Base-by-base conservation (phyloP, 805 yeast species). In the Kodamaea kaohsiungensis region DNA sequence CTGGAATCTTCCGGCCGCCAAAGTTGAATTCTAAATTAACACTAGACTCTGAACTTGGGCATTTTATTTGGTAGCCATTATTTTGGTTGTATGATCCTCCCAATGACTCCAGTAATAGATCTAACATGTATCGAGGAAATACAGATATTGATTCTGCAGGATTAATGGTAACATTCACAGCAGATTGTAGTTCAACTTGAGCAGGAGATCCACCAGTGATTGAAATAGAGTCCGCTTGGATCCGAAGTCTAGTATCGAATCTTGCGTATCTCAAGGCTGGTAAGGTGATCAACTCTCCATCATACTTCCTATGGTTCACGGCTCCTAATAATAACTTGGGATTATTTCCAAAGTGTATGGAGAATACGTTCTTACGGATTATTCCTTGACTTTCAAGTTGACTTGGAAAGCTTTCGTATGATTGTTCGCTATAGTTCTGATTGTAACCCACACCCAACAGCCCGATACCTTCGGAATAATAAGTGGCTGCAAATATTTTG, bases 241-340 rank as follows among this genome's bases (percentile, higher is more conserved):
- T 8, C 12, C 17, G 4, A 2, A 38, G 3, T 7, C 10, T 19
- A 15, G 3, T 8, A 18, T 7, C 15, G 7, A 17, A 13, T 8
- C 27, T 59, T 19, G 67, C 59, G n/a, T 15, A 5, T 10, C 83
- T 83, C 53, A 82, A 72, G 42, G 38, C 30, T n/a, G 30, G 45
- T 17, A 49, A 18, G 2, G 72, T 61, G 17, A 57, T 59, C 56
- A 78, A 62, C 1, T 59, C 62, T 16, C 90, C 91, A 0, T 68
- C 51, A 65, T 81, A 86, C 67, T 86, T 87, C 42, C 81, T 76
- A 55, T 79, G 80, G 62, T 88, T 92, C 22, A 85, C 78, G 27
- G 86, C 95, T 49, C 95, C 93, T 9, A 30, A 10, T 72, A 88
- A 88, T 47, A 88, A 65, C 17, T 88, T 72, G n/a, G 76, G 68